These are phyloP conservation scores for Colletotrichum sp. DNA, from an alignment of 2,329 filamentous ascomycete genomes.

Conservation along the genomic window DNA sequence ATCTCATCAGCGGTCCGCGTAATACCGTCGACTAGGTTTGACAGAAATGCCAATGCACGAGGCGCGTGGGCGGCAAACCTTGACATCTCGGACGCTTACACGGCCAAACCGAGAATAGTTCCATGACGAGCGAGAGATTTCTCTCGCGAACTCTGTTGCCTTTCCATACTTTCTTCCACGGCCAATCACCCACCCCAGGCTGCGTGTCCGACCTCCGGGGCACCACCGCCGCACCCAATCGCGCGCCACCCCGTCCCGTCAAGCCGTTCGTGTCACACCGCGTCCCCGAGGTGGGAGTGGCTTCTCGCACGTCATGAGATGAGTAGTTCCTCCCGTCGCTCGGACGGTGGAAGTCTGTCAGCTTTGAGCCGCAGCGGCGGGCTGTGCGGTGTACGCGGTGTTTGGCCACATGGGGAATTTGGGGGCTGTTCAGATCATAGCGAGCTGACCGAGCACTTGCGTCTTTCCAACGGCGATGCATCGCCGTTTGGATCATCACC, in stretches of 20 bases:
- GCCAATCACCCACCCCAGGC: background rate
- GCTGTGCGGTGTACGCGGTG: background rate
- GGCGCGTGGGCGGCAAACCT: background rate
- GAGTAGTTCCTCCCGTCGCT: conserved; percentile 7
- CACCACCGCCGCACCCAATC: background rate
- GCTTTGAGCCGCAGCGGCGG: background rate
- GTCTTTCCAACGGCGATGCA: conserved; percentile 1
- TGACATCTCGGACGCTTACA: background rate
- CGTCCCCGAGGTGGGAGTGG: background rate
- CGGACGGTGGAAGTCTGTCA: background rate
- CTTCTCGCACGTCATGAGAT: background rate
- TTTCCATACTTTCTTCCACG: background rate
- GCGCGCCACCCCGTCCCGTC: background rate
- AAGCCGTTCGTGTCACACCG: background rate
- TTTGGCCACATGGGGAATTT: background rate
- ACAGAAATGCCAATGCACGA: background rate
- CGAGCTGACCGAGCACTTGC: background rate
- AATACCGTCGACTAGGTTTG: background rate
- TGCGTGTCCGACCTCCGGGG: background rate
- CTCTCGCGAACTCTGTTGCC: background rate
- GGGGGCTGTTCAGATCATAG: background rate
- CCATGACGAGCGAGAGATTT: background rate
- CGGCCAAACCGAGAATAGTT: background rate
- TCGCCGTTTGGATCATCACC: background rate
- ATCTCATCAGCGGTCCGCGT: background rate